Percentiles rank a stretch among this genome's conserved stretches.
Conservation (phyloP, 495 filamentous ascomycete genomes). For the Peziza echinospora region DNA sequence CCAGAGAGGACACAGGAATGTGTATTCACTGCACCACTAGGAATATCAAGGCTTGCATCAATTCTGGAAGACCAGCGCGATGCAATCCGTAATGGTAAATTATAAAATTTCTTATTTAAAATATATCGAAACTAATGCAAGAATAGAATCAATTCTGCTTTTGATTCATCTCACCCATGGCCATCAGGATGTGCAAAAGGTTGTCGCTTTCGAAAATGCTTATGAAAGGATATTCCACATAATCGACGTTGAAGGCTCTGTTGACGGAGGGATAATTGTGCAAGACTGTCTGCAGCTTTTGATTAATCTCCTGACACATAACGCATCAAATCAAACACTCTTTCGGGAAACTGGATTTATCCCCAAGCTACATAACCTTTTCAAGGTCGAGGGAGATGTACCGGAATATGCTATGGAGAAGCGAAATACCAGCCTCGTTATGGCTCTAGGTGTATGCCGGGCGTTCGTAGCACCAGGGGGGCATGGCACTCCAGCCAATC, state of each 20-base stretch:
- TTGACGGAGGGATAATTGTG: slow-evolving; percentile 69
- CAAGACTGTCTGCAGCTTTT: slow-evolving; percentile 89
- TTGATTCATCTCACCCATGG: slow-evolving; percentile 46
- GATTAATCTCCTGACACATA: slow-evolving; percentile 73
- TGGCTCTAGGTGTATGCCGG: slow-evolving; percentile 61
- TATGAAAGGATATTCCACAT: slow-evolving; percentile 72
- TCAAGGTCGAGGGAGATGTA: slow-evolving; percentile 37
- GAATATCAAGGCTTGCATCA: slow-evolving; percentile 66
- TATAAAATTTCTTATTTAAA: neutral
- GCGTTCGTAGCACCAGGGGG: slow-evolving; percentile 68
- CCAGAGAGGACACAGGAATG: slow-evolving; percentile 94
- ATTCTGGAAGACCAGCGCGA: slow-evolving; percentile 70
- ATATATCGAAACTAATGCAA: slow-evolving; percentile 20
- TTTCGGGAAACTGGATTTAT: slow-evolving; percentile 83
- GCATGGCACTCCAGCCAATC: slow-evolving; percentile 59
- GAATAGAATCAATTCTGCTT: slow-evolving; percentile 40
- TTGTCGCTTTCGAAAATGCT: slow-evolving; percentile 83
- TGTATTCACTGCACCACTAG: slow-evolving; percentile 66
- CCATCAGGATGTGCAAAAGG: slow-evolving; percentile 71
- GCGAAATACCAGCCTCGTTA: slow-evolving; percentile 80
- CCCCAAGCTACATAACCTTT: slow-evolving; percentile 44
- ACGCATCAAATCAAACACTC: slow-evolving; percentile 78
- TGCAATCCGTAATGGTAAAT: slow-evolving; percentile 66
- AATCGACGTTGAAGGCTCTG: slow-evolving; percentile 57
- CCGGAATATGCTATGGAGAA: slow-evolving; percentile 54